Conservation (phyloP, 345 rosid genomes). For the Cardamine resedifolia region DNA sequence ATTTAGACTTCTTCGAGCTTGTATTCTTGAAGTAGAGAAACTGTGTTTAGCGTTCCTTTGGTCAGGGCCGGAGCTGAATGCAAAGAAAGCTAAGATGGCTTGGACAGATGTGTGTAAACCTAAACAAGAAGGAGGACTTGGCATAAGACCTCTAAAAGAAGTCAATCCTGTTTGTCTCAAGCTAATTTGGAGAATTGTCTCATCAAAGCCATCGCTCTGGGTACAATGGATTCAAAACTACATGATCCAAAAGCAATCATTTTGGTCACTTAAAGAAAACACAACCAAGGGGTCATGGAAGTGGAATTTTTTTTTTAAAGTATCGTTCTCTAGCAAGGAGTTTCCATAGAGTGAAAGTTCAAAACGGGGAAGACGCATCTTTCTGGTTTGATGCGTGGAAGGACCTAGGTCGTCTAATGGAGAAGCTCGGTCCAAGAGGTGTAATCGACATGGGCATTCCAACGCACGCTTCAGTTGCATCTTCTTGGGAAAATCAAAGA, state of each 20-base stretch:
- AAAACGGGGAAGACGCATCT: too few species aligned
- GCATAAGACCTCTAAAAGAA: not conserved
- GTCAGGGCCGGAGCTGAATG: not conserved
- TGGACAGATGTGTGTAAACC: not conserved
- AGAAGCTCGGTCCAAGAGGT: too few species aligned
- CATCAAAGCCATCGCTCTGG: not conserved
- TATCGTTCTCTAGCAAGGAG: not conserved
- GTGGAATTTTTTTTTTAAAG: not conserved
- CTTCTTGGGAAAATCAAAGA: too few species aligned
- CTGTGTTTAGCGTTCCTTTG: too few species aligned
- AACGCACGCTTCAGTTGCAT: too few species aligned
- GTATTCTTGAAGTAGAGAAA: not conserved
- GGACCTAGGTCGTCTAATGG: too few species aligned
- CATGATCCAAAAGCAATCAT: not conserved
- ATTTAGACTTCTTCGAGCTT: too few species aligned
- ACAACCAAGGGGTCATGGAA: not conserved
- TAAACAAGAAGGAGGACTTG: not conserved
- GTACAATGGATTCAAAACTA: not conserved
- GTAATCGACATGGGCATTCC: too few species aligned
- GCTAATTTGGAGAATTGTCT: not conserved
- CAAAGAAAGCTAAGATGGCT: not conserved
- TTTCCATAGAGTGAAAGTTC: too few species aligned
- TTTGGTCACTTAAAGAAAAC: not conserved
- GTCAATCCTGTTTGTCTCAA: not conserved
- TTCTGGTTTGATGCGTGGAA: too few species aligned